These are phyloP conservation scores for Rhipidocladum racemiflorum DNA, from an alignment of 176 grass and related monocot species.

Conservation along the genomic window DNA sequence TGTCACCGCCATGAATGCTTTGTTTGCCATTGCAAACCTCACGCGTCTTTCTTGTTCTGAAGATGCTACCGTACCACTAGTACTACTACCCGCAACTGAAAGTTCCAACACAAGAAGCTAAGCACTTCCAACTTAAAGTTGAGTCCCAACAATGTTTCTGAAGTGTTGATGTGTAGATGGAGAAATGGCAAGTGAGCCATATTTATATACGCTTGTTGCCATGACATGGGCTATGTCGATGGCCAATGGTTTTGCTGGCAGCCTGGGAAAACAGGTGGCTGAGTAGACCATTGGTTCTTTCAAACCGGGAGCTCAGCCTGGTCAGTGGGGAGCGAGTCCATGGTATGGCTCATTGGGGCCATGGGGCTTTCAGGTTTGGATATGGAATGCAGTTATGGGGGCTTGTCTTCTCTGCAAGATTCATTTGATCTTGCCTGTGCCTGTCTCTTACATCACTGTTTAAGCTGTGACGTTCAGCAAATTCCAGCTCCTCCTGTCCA, in stretches of 20 bases:
- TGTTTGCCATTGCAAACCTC: conserved; percentile 53
- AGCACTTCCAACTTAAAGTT: not conserved
- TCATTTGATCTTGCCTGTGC: not conserved
- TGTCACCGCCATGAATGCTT: conserved; percentile 52
- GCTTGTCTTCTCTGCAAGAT: conserved; percentile 9
- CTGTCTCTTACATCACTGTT: not conserved
- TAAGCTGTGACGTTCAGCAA: not conserved
- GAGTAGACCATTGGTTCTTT: conserved; percentile 49
- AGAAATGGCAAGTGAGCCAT: not conserved
- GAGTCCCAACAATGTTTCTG: not conserved
- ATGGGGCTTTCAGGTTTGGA: conserved; percentile 15
- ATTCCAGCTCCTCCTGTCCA: not conserved
- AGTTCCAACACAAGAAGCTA: not conserved
- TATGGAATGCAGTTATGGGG: not conserved
- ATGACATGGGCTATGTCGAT: conserved; percentile 4
- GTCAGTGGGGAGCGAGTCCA: not conserved
- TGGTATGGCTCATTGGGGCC: not conserved
- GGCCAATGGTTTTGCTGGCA: conserved; percentile 59
- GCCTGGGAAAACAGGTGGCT: conserved; percentile 32
- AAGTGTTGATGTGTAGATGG: not conserved
- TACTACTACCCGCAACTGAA: not conserved
- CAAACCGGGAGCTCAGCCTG: conserved; percentile 42
- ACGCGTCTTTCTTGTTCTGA: conserved; percentile 3
- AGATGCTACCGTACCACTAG: not conserved
- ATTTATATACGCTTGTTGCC: not conserved